Evolutionary conservation across 1,284 basidiomycete species (phyloP).

Genomic region (Pseudozyma pruni): DNA sequence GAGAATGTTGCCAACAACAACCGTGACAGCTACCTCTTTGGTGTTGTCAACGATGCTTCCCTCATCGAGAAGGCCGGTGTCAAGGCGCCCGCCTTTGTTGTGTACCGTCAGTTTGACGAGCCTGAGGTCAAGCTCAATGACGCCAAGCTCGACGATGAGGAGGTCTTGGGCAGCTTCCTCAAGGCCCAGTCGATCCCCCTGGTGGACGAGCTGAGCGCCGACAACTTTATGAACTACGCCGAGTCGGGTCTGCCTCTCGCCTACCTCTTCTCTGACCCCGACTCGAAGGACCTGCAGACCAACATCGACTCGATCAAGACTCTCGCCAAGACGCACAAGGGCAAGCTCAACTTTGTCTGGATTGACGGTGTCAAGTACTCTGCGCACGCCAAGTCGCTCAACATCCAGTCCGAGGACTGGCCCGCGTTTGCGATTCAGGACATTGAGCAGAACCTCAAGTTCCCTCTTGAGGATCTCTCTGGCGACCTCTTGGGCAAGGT

Average conservation of each 20-base stretch:
- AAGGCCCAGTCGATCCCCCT: conserved; percentile 85
- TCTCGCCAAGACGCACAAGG: conserved; percentile 82
- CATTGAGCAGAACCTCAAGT: conserved; percentile 84
- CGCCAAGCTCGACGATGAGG: conserved; percentile 69
- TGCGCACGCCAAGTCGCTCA: conserved; percentile 94
- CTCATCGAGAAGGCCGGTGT: conserved; percentile 79
- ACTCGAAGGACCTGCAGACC: conserved; percentile 76
- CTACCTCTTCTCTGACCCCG: conserved; percentile 92
- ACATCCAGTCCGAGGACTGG: conserved; percentile 82
- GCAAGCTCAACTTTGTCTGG: conserved; percentile 96
- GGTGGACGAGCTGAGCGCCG: conserved; percentile 90
- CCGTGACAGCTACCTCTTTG: conserved; percentile 94
- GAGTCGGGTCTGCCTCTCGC: conserved; percentile 85
- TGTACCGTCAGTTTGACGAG: conserved; percentile 95
- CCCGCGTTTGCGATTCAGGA: conserved; percentile 95
- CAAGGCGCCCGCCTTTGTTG: conserved; percentile 82
- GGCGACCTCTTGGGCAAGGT: conserved; percentile 72
- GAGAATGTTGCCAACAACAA: conserved; percentile 82
- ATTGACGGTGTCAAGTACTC: conserved; percentile 93
- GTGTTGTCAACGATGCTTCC: conserved; percentile 74
- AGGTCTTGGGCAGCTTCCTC: conserved; percentile 74
- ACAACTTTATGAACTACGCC: conserved; percentile 91
- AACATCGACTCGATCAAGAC: conserved; percentile 79
- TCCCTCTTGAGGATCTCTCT: conserved; percentile 79
- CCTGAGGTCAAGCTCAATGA: conserved; percentile 74